A percentile compares a stretch with the other conserved stretches of the same genome.
phyloP scores from a whole-genome alignment of 2,329 filamentous ascomycete genomes.

The Neopestalotiopsis sp. region DNA sequence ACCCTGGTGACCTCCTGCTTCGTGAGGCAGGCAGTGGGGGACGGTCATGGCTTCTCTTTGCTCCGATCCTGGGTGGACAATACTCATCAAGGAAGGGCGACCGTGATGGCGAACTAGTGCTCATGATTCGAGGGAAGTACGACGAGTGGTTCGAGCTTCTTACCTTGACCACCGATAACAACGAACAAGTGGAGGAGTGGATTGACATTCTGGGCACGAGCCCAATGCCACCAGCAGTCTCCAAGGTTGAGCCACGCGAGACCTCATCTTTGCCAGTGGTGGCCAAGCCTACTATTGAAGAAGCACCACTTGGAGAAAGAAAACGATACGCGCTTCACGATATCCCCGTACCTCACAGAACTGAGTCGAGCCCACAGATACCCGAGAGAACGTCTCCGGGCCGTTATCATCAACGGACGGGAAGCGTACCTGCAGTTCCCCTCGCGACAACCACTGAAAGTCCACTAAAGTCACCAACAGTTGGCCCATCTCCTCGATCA shows the following conservation, averaged over 20 bases:
- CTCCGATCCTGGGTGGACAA: constrained; percentile 76
- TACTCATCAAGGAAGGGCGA: constrained; percentile 84
- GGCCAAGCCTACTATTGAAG: constrained; percentile 31
- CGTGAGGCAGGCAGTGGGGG: constrained; percentile 83
- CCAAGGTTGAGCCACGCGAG: constrained; percentile 36
- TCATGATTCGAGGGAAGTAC: constrained; percentile 83
- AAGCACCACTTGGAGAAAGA: constrained; percentile 46
- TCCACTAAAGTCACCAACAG: constrained; percentile 45
- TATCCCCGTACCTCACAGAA: constrained; percentile 29
- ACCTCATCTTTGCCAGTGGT: constrained; percentile 30
- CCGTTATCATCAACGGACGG: constrained; percentile 38
- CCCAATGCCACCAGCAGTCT: constrained; percentile 54
- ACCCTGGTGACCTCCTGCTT: constrained; percentile 85
- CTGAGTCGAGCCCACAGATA: constrained; percentile 24
- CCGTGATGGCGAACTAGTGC: constrained; percentile 71
- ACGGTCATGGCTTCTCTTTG: constrained; percentile 83
- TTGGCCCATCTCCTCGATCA: constrained; percentile 35
- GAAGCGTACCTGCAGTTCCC: constrained; percentile 37
- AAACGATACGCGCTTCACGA: constrained; percentile 29
- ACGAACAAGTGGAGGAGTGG: constrained; percentile 85
- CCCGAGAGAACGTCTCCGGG: constrained; percentile 43
- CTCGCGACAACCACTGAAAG: constrained; percentile 29
- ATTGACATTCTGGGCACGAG: constrained; percentile 72
- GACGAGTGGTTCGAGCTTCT: constrained; percentile 86
- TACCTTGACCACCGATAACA: constrained; percentile 76